Base-by-base conservation (phyloP, 176 grass and related monocot species). In the Pontederia paniculata region DNA sequence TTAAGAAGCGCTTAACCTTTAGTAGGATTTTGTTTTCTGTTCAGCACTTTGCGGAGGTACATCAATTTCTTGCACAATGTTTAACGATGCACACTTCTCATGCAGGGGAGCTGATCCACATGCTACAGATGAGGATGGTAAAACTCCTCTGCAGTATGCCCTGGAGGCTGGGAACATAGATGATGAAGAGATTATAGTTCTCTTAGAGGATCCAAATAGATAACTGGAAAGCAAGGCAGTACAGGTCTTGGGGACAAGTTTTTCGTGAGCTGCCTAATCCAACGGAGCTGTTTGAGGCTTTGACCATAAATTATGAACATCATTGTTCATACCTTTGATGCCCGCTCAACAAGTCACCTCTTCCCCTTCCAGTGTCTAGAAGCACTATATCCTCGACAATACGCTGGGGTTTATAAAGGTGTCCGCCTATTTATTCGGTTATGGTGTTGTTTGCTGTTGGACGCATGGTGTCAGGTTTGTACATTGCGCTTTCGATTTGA, bases 51-150 rank as follows among this genome's bases (percentile, higher is more conserved):
- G 2, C 6, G 6, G 16, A 42, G 75, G 63, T 62, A 61, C 44
- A 74, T 25, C 42, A 14, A 1, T 5, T 44, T 50, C 23, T 37
- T 50, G 18, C 48, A 64, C 12, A 13, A 0, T 8, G 2, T 55
- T 25, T n/a, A n/a, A 12, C 15, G 42, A 44, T 31, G 41, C 57
- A 67, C 17, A 65, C 48, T 55, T 58, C 45, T 41, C 14, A 55
- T 85, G 69, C 80, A 98, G 94, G 74, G 94, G 94, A 0, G 75
- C 80, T 46, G 70, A 98, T n/a, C 82, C 94, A 5, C 80, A 88
- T 49, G 77, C 66, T 18, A 50, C 44, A 0, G 94, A 98, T 18
- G 50, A 48, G 0, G 75, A 93, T 43, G 87, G 81, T 47, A 85
- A 80, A 71, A 98, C 78, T n/a, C 75, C 94, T 3, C 58, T 98